Percentiles rank a stretch among this genome's conserved stretches.
Evolutionary conservation across 192 early-diverging fungal genomes (phyloP).

Genomic region (Coemansia sp.): DNA sequence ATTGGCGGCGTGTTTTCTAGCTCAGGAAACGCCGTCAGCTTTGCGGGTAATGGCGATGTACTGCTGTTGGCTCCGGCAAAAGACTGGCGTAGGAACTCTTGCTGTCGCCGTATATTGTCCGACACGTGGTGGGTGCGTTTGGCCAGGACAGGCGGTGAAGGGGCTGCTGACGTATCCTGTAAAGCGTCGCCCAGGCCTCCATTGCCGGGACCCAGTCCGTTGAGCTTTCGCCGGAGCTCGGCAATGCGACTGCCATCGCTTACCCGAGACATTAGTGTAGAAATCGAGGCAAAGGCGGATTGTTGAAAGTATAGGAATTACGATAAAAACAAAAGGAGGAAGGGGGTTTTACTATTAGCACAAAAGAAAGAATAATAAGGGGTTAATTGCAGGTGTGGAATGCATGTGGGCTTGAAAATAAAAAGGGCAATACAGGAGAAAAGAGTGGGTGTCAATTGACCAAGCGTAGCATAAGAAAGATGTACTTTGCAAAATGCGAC

Average conservation of each 20-base stretch:
- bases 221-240: constrained; percentile 43
- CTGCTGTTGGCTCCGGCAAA: too few species aligned
- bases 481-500: too few species aligned
- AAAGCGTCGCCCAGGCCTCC: neutral
- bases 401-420: neutral
- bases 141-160: constrained; percentile 8
- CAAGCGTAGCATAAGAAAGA: too few species aligned
- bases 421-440: too few species aligned
- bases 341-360: too few species aligned
- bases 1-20: constrained; percentile 5
- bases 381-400: too few species aligned
- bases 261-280: constrained; percentile 15
- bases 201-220: constrained; percentile 28
- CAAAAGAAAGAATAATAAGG: too few species aligned
- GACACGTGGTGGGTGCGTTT: constrained; percentile 10
- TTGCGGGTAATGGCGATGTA: neutral
- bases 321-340: too few species aligned
- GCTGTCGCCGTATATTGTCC: neutral
- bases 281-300: too few species aligned
- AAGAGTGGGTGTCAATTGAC: too few species aligned
- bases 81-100: too few species aligned
- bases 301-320: too few species aligned
- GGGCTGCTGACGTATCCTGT: neutral
- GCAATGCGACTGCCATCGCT: constrained; percentile 26
- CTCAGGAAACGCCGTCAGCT: constrained; percentile 3